Percentiles rank a stretch among this genome's conserved stretches.
Conservation (phyloP, 2,329 filamentous ascomycete species). For the Juglanconis oblonga region DNA sequence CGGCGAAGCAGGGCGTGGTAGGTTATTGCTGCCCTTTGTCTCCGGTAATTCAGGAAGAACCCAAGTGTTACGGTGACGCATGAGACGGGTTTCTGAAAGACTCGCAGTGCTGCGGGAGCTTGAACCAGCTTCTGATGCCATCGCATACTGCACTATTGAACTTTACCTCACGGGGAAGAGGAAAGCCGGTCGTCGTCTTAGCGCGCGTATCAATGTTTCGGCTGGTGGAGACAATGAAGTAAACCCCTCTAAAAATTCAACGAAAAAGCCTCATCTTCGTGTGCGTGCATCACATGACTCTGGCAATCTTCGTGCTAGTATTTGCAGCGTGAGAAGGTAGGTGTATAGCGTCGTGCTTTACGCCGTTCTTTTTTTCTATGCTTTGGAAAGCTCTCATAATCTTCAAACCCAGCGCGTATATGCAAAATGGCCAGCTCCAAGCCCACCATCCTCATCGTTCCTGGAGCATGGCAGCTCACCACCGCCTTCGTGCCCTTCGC, state of each 20-base stretch:
- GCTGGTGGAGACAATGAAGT: background rate
- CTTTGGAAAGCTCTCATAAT: background rate
- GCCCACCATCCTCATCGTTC: constrained; percentile 10
- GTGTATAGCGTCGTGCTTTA: background rate
- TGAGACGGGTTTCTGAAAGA: no score
- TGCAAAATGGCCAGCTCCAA: background rate
- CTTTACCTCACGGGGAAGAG: background rate
- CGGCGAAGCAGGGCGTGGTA: no score
- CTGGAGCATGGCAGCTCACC: constrained; percentile 9
- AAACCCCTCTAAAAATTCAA: background rate
- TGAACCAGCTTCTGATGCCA: background rate
- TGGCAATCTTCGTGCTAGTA: no score
- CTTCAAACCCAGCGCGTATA: background rate
- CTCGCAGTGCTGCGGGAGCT: no score
- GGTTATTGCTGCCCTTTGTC: no score
- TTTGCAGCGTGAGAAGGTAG: no score
- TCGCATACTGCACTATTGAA: background rate
- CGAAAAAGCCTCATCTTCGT: background rate
- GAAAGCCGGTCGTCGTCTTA: background rate
- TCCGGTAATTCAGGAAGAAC: no score
- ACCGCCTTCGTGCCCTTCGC: background rate
- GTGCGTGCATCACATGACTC: background rate
- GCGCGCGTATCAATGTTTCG: background rate
- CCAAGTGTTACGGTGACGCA: no score
- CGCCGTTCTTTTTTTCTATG: background rate